These are phyloP conservation scores for Apiotrichum veenhuisii DNA, from an alignment of 1,284 basidiomycete species.

Conservation along the genomic window DNA sequence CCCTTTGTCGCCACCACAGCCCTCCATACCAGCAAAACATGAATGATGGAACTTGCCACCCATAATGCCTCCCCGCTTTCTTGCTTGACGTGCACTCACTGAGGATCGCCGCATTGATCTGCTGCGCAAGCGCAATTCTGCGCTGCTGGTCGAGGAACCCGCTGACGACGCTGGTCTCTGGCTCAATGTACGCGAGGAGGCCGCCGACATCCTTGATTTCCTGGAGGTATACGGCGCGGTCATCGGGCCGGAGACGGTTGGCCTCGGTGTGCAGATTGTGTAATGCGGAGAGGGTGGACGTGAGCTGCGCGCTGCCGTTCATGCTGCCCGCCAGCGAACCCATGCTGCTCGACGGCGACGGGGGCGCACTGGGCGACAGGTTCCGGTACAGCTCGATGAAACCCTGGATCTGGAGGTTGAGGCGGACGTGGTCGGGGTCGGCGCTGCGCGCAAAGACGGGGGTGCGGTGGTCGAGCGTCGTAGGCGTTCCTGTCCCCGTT, in stretches of 20 bases:
- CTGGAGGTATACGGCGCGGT: slow-evolving; percentile 39
- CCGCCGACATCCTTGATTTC: slow-evolving; percentile 48
- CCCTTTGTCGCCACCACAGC: too few relatives aligned
- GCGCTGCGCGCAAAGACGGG: slow-evolving; percentile 32
- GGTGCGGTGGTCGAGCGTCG: slow-evolving; percentile 14
- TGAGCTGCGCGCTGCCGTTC: slow-evolving; percentile 19
- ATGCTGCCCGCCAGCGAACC: slow-evolving; percentile 18
- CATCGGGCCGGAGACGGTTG: slow-evolving; percentile 31
- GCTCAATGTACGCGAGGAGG: slow-evolving; percentile 47
- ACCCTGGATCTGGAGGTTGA: slow-evolving; percentile 47
- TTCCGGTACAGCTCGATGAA: slow-evolving; percentile 40
- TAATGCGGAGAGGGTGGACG: slow-evolving; percentile 31
- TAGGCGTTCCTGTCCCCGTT: neutral
- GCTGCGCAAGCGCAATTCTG: slow-evolving; percentile 42
- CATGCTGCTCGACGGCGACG: slow-evolving; percentile 30
- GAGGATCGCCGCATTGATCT: slow-evolving; percentile 47
- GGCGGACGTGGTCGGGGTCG: slow-evolving; percentile 36
- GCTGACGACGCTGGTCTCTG: slow-evolving; percentile 41
- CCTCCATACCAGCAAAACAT: too few relatives aligned
- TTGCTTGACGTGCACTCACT: slow-evolving; percentile 28
- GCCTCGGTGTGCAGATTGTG: slow-evolving; percentile 40
- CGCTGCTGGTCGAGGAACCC: slow-evolving; percentile 45
- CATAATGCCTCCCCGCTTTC: neutral
- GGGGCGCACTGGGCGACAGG: slow-evolving; percentile 23
- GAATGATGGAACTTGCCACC: too few relatives aligned